Percentiles rank a stretch among this genome's conserved stretches.
These are phyloP conservation scores for Oenanthe javanica DNA, from an alignment of 140 eudicot species.

Conservation along the genomic window DNA sequence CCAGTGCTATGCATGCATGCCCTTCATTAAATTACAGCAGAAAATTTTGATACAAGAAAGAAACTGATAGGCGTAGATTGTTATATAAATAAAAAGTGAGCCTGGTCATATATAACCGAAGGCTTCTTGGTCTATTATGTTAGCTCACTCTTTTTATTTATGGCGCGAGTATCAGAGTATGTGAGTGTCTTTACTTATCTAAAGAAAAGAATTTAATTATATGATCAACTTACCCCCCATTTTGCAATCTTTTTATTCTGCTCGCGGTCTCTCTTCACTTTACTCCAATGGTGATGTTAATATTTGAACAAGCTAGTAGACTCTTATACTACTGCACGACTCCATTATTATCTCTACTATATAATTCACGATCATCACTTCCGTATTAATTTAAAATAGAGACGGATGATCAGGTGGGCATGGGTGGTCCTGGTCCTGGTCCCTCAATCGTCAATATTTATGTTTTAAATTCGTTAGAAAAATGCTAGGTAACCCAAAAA, in stretches of 20 bases:
- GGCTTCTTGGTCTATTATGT: background rate
- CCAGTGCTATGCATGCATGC: background rate
- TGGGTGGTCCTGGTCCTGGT: too few relatives aligned
- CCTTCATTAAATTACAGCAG: background rate
- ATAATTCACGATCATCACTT: background rate
- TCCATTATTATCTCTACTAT: background rate
- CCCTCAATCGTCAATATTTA: too few relatives aligned
- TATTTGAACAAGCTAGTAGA: background rate
- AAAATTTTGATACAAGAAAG: background rate
- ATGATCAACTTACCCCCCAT: background rate
- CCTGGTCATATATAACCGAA: background rate
- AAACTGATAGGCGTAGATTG: background rate
- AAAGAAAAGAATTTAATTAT: background rate
- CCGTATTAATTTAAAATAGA: too few relatives aligned
- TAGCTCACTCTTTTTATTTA: background rate
- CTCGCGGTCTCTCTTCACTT: background rate
- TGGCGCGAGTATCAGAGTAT: background rate
- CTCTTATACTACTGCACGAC: background rate
- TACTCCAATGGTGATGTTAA: background rate
- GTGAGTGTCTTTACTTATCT: background rate
- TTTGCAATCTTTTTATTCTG: background rate
- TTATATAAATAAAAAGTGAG: background rate
- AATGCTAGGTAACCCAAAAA: too few relatives aligned
- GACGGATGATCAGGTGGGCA: too few relatives aligned
- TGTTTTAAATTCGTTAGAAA: too few relatives aligned